These are phyloP conservation scores for Marasmius fiardii DNA, from an alignment of 1,284 basidiomycete genomes.

Conservation along the genomic window DNA sequence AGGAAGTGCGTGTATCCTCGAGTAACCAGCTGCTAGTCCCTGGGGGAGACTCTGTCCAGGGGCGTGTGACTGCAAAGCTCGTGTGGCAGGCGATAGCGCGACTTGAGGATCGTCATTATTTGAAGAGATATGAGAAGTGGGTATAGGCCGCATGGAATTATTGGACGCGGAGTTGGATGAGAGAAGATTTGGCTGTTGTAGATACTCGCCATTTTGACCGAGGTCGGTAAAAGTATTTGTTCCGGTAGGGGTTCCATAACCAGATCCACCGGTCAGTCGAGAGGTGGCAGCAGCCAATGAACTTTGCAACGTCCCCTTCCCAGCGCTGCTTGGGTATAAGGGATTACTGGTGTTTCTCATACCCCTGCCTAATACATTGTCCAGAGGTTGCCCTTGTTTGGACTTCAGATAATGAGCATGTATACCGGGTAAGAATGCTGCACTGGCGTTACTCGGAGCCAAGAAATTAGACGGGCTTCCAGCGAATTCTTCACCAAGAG, in stretches of 20 bases:
- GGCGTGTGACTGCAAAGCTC: conserved; percentile 74
- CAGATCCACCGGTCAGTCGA: neutral
- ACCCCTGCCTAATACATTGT: conserved; percentile 7
- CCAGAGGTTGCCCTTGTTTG: conserved; percentile 36
- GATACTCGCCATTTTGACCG: neutral
- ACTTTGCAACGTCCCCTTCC: conserved; percentile 6
- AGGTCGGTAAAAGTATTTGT: neutral
- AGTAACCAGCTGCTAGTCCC: conserved; percentile 83
- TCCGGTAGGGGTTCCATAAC: conserved; percentile 7
- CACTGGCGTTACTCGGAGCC: conserved; percentile 71
- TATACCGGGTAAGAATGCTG: conserved; percentile 69
- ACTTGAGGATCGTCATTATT: neutral
- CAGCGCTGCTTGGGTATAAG: conserved; percentile 4
- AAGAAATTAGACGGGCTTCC: conserved; percentile 22
- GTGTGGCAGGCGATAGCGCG: conserved; percentile 56
- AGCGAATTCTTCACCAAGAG: conserved; percentile 5
- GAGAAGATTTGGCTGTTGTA: neutral
- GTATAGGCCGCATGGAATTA: neutral
- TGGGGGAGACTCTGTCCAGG: conserved; percentile 87
- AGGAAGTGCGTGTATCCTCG: conserved; percentile 75
- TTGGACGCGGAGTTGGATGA: neutral
- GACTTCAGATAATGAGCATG: conserved; percentile 57
- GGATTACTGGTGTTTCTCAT: conserved; percentile 9
- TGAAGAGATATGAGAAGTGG: neutral
- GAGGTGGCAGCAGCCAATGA: neutral